These are phyloP conservation scores for Chlamydomonas incerta DNA, from an alignment of 139 green algal species.

Conservation along the genomic window DNA sequence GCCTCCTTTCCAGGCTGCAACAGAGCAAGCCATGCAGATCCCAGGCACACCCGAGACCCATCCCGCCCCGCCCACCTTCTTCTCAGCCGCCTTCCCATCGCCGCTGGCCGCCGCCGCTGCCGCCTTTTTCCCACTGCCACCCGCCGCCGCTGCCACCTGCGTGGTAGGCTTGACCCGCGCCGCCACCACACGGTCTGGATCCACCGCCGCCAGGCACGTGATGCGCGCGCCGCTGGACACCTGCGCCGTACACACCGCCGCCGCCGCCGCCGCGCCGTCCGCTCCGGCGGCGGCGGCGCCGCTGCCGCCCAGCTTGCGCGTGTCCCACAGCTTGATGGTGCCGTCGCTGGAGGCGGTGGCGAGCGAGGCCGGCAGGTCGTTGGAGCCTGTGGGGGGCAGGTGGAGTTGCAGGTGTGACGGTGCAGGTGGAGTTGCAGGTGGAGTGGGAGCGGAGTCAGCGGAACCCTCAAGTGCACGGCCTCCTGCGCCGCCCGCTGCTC, in stretches of 20 bases:
- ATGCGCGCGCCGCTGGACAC: slow-evolving; percentile 50
- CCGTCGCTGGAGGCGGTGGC: slow-evolving; percentile 75
- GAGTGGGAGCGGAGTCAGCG: no score
- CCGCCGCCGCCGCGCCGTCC: neutral
- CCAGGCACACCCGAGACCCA: no score
- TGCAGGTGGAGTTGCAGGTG: no score
- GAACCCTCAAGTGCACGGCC: no score
- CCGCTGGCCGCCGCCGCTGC: no score
- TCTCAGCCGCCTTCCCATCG: neutral
- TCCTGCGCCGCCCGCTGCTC: no score
- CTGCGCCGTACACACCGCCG: slow-evolving; percentile 2
- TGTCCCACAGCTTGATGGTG: slow-evolving; percentile 78
- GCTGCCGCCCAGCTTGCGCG: slow-evolving; percentile 27
- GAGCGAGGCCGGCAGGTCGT: slow-evolving; percentile 47
- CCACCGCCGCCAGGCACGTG: slow-evolving; percentile 50
- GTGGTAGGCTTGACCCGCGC: neutral
- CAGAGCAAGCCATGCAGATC: no score
- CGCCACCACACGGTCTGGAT: slow-evolving; percentile 1
- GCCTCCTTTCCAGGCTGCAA: no score
- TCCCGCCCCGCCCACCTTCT: neutral
- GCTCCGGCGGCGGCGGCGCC: neutral
- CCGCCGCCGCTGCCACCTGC: neutral
- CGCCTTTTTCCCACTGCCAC: no score
- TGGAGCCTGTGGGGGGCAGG: neutral
- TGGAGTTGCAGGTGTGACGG: no score